Base-by-base conservation (phyloP, 1,139 yeast genomes). In the Candida sanyaensis region DNA sequence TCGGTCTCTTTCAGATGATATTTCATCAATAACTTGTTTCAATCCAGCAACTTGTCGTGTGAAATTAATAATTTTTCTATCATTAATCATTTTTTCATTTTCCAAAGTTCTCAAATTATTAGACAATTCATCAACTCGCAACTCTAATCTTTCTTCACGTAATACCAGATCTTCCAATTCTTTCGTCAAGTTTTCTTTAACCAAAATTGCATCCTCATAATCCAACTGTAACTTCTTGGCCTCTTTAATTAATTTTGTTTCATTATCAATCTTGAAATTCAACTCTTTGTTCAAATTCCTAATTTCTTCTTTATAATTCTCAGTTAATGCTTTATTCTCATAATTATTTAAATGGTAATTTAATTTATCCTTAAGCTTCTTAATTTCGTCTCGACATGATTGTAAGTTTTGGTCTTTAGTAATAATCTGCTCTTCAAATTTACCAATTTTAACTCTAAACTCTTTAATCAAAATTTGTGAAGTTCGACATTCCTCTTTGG, bases 241-340 rank as follows among this genome's bases (percentile, higher is more conserved):
- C 46, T 83, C 86, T 57, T 84, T 86, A 48, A 83, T 81, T 46
- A 87, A 65, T 31, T 79, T 81, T 0, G 89, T 81, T 65, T 87
- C 93, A 38, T 73, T 75, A 55, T 83, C 81, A 65, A 84, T 73
- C 54, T 79, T 77, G 54, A 76, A 77, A 34, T 75, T 72, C 38
- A 89, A 65, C 44, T 86, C 89, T 31, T 75, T 73, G 50, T 81
- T 81, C 51, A 89, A 66, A 40, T 73, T 69, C 46, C 80, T 75
- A 50, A 89, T 76, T 58, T 88, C 91, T 30, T 75, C 76, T 46
- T 78, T 79, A 50, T 75, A 76, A 51, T 71, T 76, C 45, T 76
- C 81, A 44, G 64, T 65, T 12, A 65, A 55, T 51, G 70, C 75
- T 44, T 66, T 68, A 51, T 73, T 81, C 43, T 76, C 68, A 47